Base-by-base conservation (phyloP, 768 basidiomycete species). In the Boletus speciosus region DNA sequence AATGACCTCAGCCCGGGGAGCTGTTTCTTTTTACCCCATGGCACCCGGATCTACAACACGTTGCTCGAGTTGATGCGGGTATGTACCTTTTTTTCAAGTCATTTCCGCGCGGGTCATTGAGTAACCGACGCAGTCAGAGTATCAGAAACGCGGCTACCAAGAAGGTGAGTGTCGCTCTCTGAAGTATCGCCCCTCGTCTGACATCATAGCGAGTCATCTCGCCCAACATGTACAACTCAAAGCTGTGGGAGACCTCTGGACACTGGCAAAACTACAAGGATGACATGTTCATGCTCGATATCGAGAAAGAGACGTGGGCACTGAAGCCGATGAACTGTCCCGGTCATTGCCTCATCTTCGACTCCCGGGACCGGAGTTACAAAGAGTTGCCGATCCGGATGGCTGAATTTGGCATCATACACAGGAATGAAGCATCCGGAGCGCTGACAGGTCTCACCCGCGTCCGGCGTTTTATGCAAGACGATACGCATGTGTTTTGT, bases 271-370 rank as follows among this genome's bases (percentile, higher is more conserved):
- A 98, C 70, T 99, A 98, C 78, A 86, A 89, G 69, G 95, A 98
- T 50, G 94, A 93, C 73, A 99, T 99, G 97, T 99, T 98, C 76
- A 71, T 79, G 42, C 84, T 98, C 54, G 90, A 95, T 53, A 74
- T 98, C 52, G 97, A 99, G 73, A 98, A 98, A 75, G 94, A 98
- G 74, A 83, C 83, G 66, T 99, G 93, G 84, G 96, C 81, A 0
- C 79, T 98, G 55, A 97, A 98, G 74, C 97, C 97, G 19, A 99
- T 99, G 97, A 99, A 99, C 73, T 98, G 97, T 76, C 97, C 91
- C 0, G 95, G 95, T 6, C 97, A 98, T 70, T 94, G 91, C 71
- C 72, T 98, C 47, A 91, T 99, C 62, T 99, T 98, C 66, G 96
- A 93, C 73, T 88, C 90, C 25, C 81, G 91, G 54, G 95, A 97